These are phyloP conservation scores for Anisodus acutangulus DNA, from an alignment of 257 asterid species.

Conservation along the genomic window DNA sequence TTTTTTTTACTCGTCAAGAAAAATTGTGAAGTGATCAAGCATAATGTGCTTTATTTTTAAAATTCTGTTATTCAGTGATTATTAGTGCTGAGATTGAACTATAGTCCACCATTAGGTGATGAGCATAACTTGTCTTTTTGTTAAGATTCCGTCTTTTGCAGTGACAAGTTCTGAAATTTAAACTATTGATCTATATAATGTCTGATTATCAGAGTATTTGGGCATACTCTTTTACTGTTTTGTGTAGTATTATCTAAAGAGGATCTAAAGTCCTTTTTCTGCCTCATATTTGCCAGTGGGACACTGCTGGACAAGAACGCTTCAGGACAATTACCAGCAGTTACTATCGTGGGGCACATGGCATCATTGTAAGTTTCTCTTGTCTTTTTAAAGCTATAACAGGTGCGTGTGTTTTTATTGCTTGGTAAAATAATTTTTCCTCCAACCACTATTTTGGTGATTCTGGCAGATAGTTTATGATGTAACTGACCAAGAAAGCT, in stretches of 20 bases:
- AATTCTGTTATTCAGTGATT: not conserved
- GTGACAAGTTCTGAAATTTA: not conserved
- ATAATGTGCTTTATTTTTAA: not conserved
- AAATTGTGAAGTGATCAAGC: not conserved
- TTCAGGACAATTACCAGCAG: conserved; percentile 84
- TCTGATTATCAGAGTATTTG: too few relatives aligned
- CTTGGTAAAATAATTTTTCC: not conserved
- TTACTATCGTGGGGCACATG: conserved; percentile 92
- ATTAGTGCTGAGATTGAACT: not conserved
- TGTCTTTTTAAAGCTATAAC: not conserved
- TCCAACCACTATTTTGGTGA: conserved; percentile 30
- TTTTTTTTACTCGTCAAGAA: not conserved
- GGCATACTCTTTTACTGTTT: too few relatives aligned
- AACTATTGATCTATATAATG: not conserved
- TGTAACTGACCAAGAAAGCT: too few relatives aligned
- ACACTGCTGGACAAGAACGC: conserved; percentile 88
- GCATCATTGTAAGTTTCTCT: conserved; percentile 62
- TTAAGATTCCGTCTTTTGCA: not conserved
- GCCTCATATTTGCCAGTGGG: conserved; percentile 53
- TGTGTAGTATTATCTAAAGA: conserved; percentile 1
- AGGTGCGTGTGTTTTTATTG: not conserved
- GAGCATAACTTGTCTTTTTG: not conserved
- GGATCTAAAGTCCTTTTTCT: conserved; percentile 24
- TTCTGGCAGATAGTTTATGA: conserved; percentile 1
- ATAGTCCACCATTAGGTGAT: not conserved